These are phyloP conservation scores for Mortierella sp. DNA, from an alignment of 371 early-diverging fungal genomes.

Conservation along the genomic window DNA sequence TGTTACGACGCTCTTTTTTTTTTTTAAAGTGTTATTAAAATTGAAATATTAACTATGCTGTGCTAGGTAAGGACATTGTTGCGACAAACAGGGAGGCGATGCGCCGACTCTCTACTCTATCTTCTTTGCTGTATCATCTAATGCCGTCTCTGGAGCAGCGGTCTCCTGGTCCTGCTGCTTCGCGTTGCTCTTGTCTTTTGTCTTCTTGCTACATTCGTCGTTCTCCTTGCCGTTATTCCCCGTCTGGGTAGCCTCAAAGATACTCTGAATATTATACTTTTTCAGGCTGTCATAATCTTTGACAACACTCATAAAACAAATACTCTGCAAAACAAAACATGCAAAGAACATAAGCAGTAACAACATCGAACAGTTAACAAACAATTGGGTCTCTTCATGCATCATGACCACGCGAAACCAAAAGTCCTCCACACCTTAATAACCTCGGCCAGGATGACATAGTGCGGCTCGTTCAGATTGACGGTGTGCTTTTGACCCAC, in stretches of 20 bases:
- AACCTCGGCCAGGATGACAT: slow-evolving; percentile 75
- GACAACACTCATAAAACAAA: slow-evolving; percentile 81
- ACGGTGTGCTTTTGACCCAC: slow-evolving; percentile 64
- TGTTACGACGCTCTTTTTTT: too few relatives aligned
- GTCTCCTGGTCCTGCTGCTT: neutral
- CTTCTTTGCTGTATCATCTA: too few relatives aligned
- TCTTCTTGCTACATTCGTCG: neutral
- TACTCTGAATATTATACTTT: slow-evolving; percentile 75
- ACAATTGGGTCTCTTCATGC: neutral
- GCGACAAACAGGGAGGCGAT: too few relatives aligned
- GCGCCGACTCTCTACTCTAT: too few relatives aligned
- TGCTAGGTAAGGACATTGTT: too few relatives aligned
- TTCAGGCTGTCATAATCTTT: slow-evolving; percentile 70
- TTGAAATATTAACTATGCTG: too few relatives aligned
- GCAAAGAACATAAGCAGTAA: neutral
- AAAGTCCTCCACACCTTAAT: slow-evolving; percentile 68
- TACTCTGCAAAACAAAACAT: slow-evolving; percentile 54
- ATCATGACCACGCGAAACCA: too few relatives aligned
- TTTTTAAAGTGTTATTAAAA: too few relatives aligned
- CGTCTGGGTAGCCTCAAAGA: slow-evolving; percentile 53
- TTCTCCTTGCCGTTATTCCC: slow-evolving; percentile 4
- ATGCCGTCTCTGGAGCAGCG: too few relatives aligned
- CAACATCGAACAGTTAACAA: neutral
- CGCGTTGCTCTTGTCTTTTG: neutral
- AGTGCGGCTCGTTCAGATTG: slow-evolving; percentile 70